Percentiles rank a stretch among this genome's conserved stretches.
These are phyloP conservation scores for Nidula microcarpa DNA, from an alignment of 768 basidiomycete genomes.

Conservation along the genomic window DNA sequence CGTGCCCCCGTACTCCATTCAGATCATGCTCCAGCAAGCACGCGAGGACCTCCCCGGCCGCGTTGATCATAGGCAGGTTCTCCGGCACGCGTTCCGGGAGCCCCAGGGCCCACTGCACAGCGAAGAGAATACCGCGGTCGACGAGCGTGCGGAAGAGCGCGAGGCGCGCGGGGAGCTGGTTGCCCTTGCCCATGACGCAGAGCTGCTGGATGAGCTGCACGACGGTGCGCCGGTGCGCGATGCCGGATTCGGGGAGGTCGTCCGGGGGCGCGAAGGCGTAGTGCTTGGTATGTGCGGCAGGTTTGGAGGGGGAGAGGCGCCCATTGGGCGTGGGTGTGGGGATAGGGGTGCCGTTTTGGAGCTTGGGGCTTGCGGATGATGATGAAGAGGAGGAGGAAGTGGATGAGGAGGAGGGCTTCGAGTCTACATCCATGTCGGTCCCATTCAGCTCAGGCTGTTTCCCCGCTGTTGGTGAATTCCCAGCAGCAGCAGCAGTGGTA, in stretches of 20 bases:
- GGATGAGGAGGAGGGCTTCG: slow-evolving; percentile 14
- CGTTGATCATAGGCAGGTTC: slow-evolving; percentile 62
- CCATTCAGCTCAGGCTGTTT: too few species aligned
- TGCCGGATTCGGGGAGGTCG: slow-evolving; percentile 50
- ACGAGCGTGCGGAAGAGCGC: slow-evolving; percentile 83
- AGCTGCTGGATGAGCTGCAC: slow-evolving; percentile 89
- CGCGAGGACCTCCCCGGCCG: slow-evolving; percentile 82
- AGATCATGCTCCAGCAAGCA: slow-evolving; percentile 89
- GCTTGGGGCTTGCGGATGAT: slow-evolving; percentile 16
- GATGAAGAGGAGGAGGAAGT: slow-evolving; percentile 4
- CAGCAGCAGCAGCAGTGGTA: slow-evolving; percentile 17
- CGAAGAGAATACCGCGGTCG: slow-evolving; percentile 84
- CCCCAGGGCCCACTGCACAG: slow-evolving; percentile 90
- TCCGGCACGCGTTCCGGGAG: slow-evolving; percentile 53
- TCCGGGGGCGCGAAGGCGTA: slow-evolving; percentile 61
- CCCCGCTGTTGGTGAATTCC: too few species aligned
- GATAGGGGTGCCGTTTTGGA: slow-evolving; percentile 22
- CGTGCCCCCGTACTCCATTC: slow-evolving; percentile 79
- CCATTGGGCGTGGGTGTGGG: too few species aligned
- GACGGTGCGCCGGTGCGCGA: slow-evolving; percentile 66
- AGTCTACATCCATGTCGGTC: slow-evolving; percentile 37
- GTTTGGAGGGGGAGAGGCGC: slow-evolving; percentile 9
- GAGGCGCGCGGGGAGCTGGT: slow-evolving; percentile 85
- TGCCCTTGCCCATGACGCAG: slow-evolving; percentile 94
- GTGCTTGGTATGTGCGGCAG: slow-evolving; percentile 15